Evolutionary conservation across 306 rosid genomes (phyloP), one percentile per base, ranked within the genome.

Genomic region (Cyclanthera cordifolia): DNA sequence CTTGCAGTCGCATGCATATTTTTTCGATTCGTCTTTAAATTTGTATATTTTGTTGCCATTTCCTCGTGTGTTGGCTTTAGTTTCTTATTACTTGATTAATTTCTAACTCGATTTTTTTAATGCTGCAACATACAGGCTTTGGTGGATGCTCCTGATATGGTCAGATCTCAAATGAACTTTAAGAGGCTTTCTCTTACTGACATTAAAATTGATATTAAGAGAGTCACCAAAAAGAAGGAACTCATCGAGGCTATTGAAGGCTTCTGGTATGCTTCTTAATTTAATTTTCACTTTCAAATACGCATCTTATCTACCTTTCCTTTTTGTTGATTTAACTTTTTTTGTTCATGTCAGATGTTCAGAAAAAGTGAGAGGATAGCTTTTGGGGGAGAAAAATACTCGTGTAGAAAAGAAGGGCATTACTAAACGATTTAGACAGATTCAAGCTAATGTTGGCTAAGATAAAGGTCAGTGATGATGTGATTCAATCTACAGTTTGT

Each of bases 391-490:
- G 87, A 72, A 80, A 80, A 74, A 75, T 80, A 65, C 69, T 78
- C 24, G 85, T 83, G 69, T 78, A 73, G 78, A 78, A 83, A 72
- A 75, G 77, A 75, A 83, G 87, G 58, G 80, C 82, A 43, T 51
- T 82, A 2, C 87, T 80, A 11, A 73, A 28, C 55, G 87, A 83
- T 68, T 80, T 83, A 7, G 87, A 83, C 45, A 80, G 87, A 79
- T 83, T 83, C 72, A 83, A 83, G 77, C 69, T 83, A n/a, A 83
- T 83, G 85, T 34, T 83, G 73, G 82, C 83, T 16, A 83, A 83
- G 80, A 83, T 83, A 27, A 83, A 80, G 83, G 74, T 71, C 11
- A 43, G 74, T 71, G 55, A 43, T 24, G 37, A 24, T 54, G 4
- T 56, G 45, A 49, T 49, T 15, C 28, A 9, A 48, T n/a, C 20